Conservation (phyloP, 805 yeast species). For the Cyberlindnera sargentensis region DNA sequence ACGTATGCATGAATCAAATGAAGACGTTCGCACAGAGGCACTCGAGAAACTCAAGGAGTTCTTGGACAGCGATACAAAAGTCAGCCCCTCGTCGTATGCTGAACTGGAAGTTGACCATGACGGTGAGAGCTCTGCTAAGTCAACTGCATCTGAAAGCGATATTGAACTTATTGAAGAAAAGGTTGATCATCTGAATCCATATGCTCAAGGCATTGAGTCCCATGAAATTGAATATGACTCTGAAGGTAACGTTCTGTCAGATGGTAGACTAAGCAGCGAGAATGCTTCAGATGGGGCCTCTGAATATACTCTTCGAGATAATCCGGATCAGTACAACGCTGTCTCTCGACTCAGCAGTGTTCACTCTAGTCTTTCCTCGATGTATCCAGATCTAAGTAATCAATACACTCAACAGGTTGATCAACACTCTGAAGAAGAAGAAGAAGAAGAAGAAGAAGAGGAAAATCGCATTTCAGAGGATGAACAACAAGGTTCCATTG, state of each 20-base stretch:
- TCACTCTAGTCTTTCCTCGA: no score
- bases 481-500: not conserved
- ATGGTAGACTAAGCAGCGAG: not conserved
- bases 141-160: not conserved
- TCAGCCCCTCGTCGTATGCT: no score
- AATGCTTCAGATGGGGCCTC: no score
- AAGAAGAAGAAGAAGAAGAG: not conserved
- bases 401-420: no score
- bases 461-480: not conserved
- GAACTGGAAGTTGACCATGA: no score
- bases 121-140: not conserved
- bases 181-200: constrained; percentile 10
- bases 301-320: no score
- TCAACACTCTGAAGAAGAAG: no score
- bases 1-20: constrained; percentile 16
- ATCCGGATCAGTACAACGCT: no score
- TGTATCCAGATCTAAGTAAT: no score
- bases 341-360: no score
- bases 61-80: constrained; percentile 6
- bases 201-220: constrained; percentile 2
- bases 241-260: constrained; percentile 4
- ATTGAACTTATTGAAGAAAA: constrained; percentile 5
- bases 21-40: constrained; percentile 17
- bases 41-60: constrained; percentile 17
- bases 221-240: constrained; percentile 7